Conservation (phyloP, 1,284 basidiomycete species). For the Porodaedalea pini region DNA sequence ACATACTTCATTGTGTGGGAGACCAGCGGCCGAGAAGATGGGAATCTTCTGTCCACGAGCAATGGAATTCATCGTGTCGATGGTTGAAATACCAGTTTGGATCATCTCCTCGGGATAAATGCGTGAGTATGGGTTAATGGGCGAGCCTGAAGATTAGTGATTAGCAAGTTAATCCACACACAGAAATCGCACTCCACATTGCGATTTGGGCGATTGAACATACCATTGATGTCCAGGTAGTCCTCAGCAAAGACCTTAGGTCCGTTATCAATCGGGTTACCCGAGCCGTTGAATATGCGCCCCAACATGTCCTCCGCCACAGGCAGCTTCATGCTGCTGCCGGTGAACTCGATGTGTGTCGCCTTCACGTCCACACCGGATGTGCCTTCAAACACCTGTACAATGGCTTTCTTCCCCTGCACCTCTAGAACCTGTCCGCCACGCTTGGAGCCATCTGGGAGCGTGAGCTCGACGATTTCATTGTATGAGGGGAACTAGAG, state of each 20-base stretch:
- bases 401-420: constrained; percentile 97
- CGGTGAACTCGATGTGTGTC: constrained; percentile 98
- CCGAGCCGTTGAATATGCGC: constrained; percentile 98
- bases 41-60: constrained; percentile 99
- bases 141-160: constrained; percentile 64
- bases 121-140: constrained; percentile 98
- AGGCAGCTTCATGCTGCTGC: constrained; percentile 97
- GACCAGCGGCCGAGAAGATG: constrained; percentile 98
- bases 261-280: constrained; percentile 96
- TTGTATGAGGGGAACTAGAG: constrained; percentile 97
- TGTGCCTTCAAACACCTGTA: constrained; percentile 99
- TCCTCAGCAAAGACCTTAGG: constrained; percentile 99
- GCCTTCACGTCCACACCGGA: constrained; percentile 96
- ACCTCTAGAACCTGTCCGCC: constrained; percentile 99
- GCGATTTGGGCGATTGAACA: constrained; percentile 27
- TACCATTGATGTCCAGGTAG: constrained; percentile 98
- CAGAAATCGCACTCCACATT: no score
- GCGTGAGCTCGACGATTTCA: constrained; percentile 95
- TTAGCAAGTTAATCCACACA: background rate
- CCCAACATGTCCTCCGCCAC: constrained; percentile 99
- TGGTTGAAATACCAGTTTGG: constrained; percentile 99
- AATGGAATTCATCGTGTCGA: constrained; percentile 99
- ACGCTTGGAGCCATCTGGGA: constrained; percentile 93
- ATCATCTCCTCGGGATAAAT: constrained; percentile 99
- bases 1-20: constrained; percentile 95